Evolutionary conservation across 2,329 filamentous ascomycete species (phyloP).

Genomic region (Verticillium tricorpus): DNA sequence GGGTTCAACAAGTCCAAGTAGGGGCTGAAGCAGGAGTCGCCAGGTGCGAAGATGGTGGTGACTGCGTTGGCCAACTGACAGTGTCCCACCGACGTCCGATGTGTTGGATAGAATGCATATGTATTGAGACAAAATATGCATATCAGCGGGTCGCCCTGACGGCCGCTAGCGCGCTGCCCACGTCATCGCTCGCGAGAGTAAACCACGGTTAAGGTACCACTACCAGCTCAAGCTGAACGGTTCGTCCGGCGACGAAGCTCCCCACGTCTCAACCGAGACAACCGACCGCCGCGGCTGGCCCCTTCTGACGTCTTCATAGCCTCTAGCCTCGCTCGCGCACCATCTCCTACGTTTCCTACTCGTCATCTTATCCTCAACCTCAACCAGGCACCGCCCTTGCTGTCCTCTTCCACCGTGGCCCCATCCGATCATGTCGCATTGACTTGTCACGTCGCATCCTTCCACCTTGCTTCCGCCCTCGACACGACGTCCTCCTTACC

Average conservation of each 20-base stretch:
- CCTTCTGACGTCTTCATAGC: not conserved
- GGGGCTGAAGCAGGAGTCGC: no score
- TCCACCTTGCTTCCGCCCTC: not conserved
- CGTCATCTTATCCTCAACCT: not conserved
- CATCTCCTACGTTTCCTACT: not conserved
- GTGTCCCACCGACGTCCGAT: no score
- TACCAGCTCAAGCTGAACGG: not conserved
- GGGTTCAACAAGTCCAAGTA: no score
- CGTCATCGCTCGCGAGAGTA: not conserved
- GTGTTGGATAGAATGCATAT: no score
- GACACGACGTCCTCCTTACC: not conserved
- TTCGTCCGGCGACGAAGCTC: not conserved
- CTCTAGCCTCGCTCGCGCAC: not conserved
- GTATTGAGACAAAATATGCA: not conserved
- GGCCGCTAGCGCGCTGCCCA: not conserved
- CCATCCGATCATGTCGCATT: not conserved
- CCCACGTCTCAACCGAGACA: not conserved
- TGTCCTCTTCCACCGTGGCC: not conserved
- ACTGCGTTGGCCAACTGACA: no score
- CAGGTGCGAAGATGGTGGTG: no score
- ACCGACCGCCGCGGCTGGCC: not conserved
- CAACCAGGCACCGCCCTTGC: not conserved
- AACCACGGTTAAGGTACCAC: no score
- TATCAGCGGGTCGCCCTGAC: not conserved
- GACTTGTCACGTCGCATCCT: not conserved